These are phyloP conservation scores for Fusarium tjaetaba DNA, from an alignment of 2,329 filamentous ascomycete genomes.

Conservation along the genomic window DNA sequence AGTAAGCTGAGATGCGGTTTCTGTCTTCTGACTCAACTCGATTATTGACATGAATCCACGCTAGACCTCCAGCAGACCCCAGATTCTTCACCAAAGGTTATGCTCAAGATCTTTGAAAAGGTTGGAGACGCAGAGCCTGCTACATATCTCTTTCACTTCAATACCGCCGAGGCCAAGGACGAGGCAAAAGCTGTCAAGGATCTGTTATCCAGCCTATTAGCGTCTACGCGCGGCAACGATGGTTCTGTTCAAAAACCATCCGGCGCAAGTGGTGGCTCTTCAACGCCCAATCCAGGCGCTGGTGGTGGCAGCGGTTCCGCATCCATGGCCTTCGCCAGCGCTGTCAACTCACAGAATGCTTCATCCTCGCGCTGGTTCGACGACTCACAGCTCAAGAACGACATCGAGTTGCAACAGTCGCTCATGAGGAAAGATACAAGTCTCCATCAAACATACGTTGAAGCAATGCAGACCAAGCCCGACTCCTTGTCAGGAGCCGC, in stretches of 20 bases:
- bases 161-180: slow-evolving; percentile 77
- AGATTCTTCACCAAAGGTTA: slow-evolving; percentile 86
- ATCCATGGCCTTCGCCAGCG: slow-evolving; percentile 81
- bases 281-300: slow-evolving; percentile 43
- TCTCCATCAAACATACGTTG: slow-evolving; percentile 86
- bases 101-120: slow-evolving; percentile 90
- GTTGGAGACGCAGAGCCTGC: slow-evolving; percentile 67
- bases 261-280: slow-evolving; percentile 43
- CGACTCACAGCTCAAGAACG: slow-evolving; percentile 78
- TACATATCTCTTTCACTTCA: slow-evolving; percentile 89
- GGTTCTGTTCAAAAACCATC: slow-evolving; percentile 60
- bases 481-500: slow-evolving; percentile 81
- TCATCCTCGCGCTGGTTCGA: slow-evolving; percentile 78
- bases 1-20: slow-evolving; percentile 64
- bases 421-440: slow-evolving; percentile 82
- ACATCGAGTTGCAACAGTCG: slow-evolving; percentile 87
- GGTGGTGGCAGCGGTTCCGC: slow-evolving; percentile 63
- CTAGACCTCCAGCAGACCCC: slow-evolving; percentile 94
- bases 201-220: slow-evolving; percentile 79
- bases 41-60: slow-evolving; percentile 5
- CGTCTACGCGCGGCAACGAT: slow-evolving; percentile 70
- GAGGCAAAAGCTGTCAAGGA: slow-evolving; percentile 91
- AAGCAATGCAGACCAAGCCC: slow-evolving; percentile 84
- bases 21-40: background rate
- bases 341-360: slow-evolving; percentile 63